These are phyloP conservation scores for Purshia tridentata DNA, from an alignment of 306 rosid genomes.

Conservation along the genomic window DNA sequence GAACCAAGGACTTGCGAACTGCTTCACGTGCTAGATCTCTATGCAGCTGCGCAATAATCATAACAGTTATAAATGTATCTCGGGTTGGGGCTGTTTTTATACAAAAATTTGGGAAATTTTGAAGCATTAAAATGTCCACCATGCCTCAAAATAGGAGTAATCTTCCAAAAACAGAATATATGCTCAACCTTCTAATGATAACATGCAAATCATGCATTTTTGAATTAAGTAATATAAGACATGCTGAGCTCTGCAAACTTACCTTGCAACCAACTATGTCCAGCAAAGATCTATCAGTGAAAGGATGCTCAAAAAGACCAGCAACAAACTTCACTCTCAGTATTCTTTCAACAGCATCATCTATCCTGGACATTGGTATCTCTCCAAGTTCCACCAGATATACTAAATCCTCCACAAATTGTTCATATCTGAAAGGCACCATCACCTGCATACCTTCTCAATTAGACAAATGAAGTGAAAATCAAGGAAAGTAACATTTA, in stretches of 20 bases:
- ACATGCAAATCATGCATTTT: conserved; percentile 2
- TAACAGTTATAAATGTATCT: conserved; percentile 5
- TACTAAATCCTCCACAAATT: conserved; percentile 50
- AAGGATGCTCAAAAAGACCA: conserved; percentile 73
- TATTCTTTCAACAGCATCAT: conserved; percentile 81
- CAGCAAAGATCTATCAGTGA: conserved; percentile 62
- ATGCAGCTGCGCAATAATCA: conserved; percentile 51
- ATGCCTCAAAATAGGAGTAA: conserved; percentile 1
- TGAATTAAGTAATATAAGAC: conserved; percentile 6
- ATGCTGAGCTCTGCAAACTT: conserved; percentile 19
- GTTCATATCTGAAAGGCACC: conserved; percentile 54
- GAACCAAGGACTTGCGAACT: conserved; percentile 80
- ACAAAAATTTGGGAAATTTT: background rate
- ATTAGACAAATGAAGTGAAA: conserved; percentile 18
- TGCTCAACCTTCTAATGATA: background rate
- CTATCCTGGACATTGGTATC: conserved; percentile 60
- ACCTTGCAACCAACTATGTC: conserved; percentile 88
- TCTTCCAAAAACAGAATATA: background rate
- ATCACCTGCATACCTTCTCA: conserved; percentile 59
- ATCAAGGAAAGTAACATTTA: background rate
- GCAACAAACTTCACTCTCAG: conserved; percentile 83
- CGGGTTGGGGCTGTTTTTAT: background rate
- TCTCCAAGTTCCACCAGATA: conserved; percentile 64
- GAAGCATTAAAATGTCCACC: background rate
- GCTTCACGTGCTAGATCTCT: conserved; percentile 87